Base-by-base conservation (phyloP, 116 monocot species). In the Zostera marina region DNA sequence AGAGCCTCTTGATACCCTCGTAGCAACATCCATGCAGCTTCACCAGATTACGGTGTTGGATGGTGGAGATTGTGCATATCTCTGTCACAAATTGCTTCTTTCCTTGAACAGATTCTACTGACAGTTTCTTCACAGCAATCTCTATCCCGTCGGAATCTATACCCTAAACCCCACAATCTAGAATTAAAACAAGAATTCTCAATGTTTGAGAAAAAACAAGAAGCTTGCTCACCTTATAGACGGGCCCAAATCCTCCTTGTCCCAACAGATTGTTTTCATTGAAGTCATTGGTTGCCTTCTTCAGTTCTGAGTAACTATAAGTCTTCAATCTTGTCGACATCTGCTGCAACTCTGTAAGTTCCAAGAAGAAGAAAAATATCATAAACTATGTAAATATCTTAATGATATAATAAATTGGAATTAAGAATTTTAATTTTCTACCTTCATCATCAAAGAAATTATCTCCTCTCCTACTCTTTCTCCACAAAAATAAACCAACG, bases 21-120 rank as follows among this genome's bases (percentile, higher is more conserved):
- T 76, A 65, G 65, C 83, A 88, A 45, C 83, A 88, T 52, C 88
- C 88, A 60, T 75, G 73, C 8, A 88, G 64, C 25, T 68, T 77
- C 39, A 88, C 88, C 19, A 88, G 68, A 60, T 83, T 88, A 11
- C 79, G 64, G 46, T 88, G 83, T 32, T 83, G 88, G 9, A 88
- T 79, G 41, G 70, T 55, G 21, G 83, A 83, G 61, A 88, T 83
- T 6, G 74, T 77, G 42, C 69, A 77, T 22, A 88, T 76, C 68
- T 88, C 88, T 49, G 83, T 58, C 42, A 75, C 26, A 41, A 88
- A 88, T 65, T 88, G 80, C 0, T 47, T 59, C 63, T 77, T 83
- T 15, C 88, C 83, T 46, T 83, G 88, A 38, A 52, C 64, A 47
- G 80, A 80, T 63, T 75, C 42, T 16, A 67, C 69, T 32, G 74